Evolutionary conservation across 1,284 basidiomycete genomes (phyloP).

Genomic region (Sphaerobolus stellatus): DNA sequence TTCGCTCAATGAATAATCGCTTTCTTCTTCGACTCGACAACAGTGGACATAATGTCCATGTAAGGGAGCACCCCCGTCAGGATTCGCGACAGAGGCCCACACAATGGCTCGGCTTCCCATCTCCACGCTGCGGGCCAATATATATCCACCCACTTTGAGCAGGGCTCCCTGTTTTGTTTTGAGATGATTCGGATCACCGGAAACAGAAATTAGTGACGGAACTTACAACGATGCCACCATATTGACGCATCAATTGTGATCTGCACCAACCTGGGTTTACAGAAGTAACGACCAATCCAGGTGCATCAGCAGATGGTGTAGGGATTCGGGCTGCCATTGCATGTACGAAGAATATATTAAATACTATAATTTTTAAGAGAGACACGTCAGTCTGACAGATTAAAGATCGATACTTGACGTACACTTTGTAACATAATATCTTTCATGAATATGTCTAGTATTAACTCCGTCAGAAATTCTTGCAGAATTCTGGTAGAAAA

Average conservation of each 20-base stretch:
- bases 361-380: constrained; percentile 19
- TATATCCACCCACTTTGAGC: background rate
- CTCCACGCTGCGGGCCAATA: constrained; percentile 1
- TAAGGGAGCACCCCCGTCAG: constrained; percentile 4
- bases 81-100: constrained; percentile 1
- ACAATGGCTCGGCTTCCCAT: constrained; percentile 8
- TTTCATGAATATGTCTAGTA: constrained; percentile 14
- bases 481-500: constrained; percentile 17
- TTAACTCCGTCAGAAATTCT: background rate
- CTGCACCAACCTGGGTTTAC: constrained; percentile 37
- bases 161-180: background rate
- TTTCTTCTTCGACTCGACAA: constrained; percentile 8
- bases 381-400: background rate
- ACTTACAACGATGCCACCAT: background rate
- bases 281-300: constrained; percentile 29
- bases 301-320: constrained; percentile 19
- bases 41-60: constrained; percentile 1
- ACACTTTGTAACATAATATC: constrained; percentile 38
- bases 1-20: background rate
- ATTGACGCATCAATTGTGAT: constrained; percentile 13
- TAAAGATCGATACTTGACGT: constrained; percentile 11
- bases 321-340: constrained; percentile 33
- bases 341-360: constrained; percentile 32
- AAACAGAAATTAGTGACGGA: background rate
- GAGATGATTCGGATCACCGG: too few relatives aligned